Evolutionary conservation across 2,329 filamentous ascomycete species (phyloP), one percentile per base, ranked within the genome.

Genomic region (Claviceps maximensis): DNA sequence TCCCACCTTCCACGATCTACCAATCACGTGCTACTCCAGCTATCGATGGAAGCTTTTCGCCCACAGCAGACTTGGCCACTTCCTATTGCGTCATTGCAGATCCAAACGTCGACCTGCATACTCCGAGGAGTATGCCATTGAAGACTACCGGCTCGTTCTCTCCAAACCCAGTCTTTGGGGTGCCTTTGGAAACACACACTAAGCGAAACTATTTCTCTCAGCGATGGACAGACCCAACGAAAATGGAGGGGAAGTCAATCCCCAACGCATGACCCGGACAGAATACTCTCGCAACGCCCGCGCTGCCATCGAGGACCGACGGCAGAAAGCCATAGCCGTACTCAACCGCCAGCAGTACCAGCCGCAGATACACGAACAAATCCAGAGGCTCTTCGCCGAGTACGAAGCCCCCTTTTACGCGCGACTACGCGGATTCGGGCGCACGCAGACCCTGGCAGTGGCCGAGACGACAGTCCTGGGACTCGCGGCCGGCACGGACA

Each of bases 221-320:
- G 19, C n/a, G 41, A 61, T 61, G 59, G 59, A 60, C 23, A 53
- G 45, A 38, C 46, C 55, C n/a, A n/a, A n/a, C n/a, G n/a, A n/a
- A 31, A 53, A 52, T 33, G 54, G 53, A 23, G 49, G 52, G 19
- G 27, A 76, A 71, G 62, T 46, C 23, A 50, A 46, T n/a, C 51
- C 54, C 42, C 55, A 55, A 33, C 52, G 49, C 23, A 59, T 58
- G 58, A 57, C 58, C 38, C 53, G 58, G 15, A 46, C 50, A 29
- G 59, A 58, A 19, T 58, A 58, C 51, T 52, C 58, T 42, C 60
- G 58, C 49, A 61, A 57, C 19, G 58, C 62, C 52, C 59, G 60
- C 31, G 60, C 58, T 44, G 63, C 63, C 54, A 63, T 67, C 54
- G 60, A 67, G n/a, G 60, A 68, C 58, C 64, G 63, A 58, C 65